Evolutionary conservation across 2,329 filamentous ascomycete species (phyloP).

Genomic region (Gnomoniopsis smithogilvyi): DNA sequence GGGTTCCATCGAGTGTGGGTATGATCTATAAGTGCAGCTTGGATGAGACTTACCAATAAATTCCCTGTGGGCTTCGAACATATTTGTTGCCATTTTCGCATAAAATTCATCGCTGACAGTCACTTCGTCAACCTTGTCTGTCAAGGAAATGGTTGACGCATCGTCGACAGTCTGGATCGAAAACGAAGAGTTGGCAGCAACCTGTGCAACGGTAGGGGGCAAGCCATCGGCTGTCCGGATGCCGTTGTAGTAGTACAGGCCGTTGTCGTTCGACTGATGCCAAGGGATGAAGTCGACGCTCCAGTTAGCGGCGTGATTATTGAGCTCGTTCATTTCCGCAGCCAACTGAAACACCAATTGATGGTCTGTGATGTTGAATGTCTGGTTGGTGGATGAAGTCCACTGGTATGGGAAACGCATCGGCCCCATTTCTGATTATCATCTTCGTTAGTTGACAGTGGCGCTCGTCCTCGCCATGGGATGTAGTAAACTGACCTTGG

Average conservation of each 20-base stretch:
- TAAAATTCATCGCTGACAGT: slow-evolving; percentile 34
- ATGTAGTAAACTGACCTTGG: slow-evolving; percentile 37
- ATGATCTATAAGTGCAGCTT: neutral
- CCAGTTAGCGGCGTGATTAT: slow-evolving; percentile 44
- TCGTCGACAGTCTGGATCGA: slow-evolving; percentile 30
- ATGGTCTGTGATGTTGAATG: slow-evolving; percentile 58
- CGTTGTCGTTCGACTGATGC: slow-evolving; percentile 55
- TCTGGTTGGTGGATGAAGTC: slow-evolving; percentile 50
- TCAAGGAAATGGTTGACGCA: slow-evolving; percentile 30
- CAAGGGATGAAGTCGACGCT: slow-evolving; percentile 61
- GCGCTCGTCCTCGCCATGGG: slow-evolving; percentile 33
- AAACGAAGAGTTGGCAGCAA: slow-evolving; percentile 41
- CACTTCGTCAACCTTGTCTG: slow-evolving; percentile 33
- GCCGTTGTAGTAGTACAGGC: slow-evolving; percentile 46
- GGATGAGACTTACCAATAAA: slow-evolving; percentile 25
- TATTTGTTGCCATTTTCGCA: slow-evolving; percentile 36
- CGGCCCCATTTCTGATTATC: slow-evolving; percentile 45
- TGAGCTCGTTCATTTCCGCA: slow-evolving; percentile 56
- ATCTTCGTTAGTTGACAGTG: neutral
- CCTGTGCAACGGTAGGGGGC: slow-evolving; percentile 49
- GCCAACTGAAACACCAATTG: slow-evolving; percentile 63
- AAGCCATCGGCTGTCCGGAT: slow-evolving; percentile 47
- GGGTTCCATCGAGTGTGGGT: neutral
- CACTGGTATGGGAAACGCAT: slow-evolving; percentile 61
- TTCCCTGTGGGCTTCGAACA: slow-evolving; percentile 42